Conservation (phyloP, 805 yeast genomes). For the Yamadazyma sp. region DNA sequence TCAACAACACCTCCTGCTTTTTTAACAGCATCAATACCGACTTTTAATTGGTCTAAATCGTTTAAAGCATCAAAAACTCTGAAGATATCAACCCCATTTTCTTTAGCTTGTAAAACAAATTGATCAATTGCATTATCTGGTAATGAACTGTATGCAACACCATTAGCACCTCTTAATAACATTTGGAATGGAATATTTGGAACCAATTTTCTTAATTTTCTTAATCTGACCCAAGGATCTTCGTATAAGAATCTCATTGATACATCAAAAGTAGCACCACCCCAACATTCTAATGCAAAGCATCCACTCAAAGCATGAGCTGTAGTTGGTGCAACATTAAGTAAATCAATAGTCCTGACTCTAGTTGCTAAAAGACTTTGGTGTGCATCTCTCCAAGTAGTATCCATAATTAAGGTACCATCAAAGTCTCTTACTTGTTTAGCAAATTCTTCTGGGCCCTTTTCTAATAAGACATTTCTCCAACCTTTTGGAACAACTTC, state of each 20-base stretch:
- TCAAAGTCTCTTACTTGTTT: constrained; percentile 76
- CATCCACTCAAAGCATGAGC: constrained; percentile 87
- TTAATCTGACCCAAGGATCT: constrained; percentile 97
- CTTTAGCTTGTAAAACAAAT: constrained; percentile 91
- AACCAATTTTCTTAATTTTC: constrained; percentile 80
- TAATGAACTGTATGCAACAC: constrained; percentile 95
- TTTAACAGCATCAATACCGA: constrained; percentile 96
- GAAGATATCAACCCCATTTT: constrained; percentile 94
- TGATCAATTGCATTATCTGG: constrained; percentile 99
- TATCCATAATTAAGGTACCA: constrained; percentile 94
- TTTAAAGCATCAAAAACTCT: constrained; percentile 97
- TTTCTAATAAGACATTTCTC: constrained; percentile 80
- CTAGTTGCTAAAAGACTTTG: constrained; percentile 97
- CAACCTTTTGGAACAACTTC: constrained; percentile 69
- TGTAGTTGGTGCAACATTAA: constrained; percentile 91
- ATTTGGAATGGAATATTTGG: constrained; percentile 99
- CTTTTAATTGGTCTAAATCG: constrained; percentile 93
- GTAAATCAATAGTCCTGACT: constrained; percentile 89
- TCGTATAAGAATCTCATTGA: constrained; percentile 98
- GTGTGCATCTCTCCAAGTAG: constrained; percentile 99
- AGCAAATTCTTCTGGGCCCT: constrained; percentile 91
- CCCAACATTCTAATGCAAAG: constrained; percentile 98
- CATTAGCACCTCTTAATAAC: constrained; percentile 99
- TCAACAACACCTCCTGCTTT: constrained; percentile 99
- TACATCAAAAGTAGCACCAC: constrained; percentile 99